Conservation (phyloP, 768 basidiomycete genomes). For the Mycena metata region DNA sequence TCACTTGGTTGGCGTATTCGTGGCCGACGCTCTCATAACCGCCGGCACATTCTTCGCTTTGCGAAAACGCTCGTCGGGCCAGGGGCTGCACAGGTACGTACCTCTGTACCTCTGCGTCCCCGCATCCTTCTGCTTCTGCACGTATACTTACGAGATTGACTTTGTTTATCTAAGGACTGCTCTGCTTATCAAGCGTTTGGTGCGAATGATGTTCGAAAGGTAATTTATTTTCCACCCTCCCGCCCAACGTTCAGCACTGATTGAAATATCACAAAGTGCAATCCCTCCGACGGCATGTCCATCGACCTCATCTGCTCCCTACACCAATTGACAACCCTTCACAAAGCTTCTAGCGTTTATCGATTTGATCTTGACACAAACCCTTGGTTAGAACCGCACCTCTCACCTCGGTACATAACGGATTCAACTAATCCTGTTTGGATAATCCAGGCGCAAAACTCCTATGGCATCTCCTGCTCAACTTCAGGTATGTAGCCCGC, state of each 20-base stretch:
- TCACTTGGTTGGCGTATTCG: conserved; percentile 26
- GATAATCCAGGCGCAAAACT: not conserved
- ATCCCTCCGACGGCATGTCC: conserved; percentile 21
- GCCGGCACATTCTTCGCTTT: conserved; percentile 18
- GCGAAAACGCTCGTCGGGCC: conserved; percentile 1
- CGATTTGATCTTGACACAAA: conserved; percentile 29
- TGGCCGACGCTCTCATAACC: conserved; percentile 23
- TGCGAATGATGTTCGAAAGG: not conserved
- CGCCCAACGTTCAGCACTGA: no score
- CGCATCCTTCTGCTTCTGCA: no score
- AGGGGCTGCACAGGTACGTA: no score
- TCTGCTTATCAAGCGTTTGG: no score
- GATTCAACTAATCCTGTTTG: not conserved
- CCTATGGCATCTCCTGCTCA: conserved; percentile 13
- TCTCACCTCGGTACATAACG: not conserved
- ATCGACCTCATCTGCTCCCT: not conserved
- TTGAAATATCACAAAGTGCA: not conserved
- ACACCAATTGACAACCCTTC: not conserved
- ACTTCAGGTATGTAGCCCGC: no score
- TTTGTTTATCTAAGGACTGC: no score
- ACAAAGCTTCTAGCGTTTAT: conserved; percentile 8
- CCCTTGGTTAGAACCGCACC: conserved; percentile 4
- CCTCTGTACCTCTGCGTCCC: no score
- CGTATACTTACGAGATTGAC: no score
- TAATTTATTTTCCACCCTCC: not conserved